Percentiles rank a stretch among this genome's conserved stretches.
Conservation (phyloP, 164 flowering plant species). For the Euptelea pleiosperma region DNA sequence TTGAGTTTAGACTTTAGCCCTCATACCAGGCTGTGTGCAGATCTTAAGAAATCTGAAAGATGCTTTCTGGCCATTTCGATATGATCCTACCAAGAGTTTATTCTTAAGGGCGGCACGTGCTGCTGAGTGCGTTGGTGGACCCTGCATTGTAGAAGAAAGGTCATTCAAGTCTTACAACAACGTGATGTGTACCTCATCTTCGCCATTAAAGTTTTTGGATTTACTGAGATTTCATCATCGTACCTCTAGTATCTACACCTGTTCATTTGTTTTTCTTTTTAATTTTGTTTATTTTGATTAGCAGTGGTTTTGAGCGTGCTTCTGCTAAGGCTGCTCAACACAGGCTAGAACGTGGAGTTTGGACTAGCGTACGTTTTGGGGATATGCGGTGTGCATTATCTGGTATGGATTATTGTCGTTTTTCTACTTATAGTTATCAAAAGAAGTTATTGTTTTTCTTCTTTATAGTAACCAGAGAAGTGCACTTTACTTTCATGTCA, state of each 20-base stretch:
- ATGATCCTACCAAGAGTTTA: slow-evolving; percentile 47
- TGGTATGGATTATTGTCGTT: slow-evolving; percentile 32
- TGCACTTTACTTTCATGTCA: no score
- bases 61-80: slow-evolving; percentile 85
- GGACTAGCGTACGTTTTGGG: slow-evolving; percentile 78
- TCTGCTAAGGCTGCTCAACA: slow-evolving; percentile 88
- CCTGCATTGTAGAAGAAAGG: slow-evolving; percentile 42
- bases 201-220: not conserved
- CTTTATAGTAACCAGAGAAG: no score
- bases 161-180: slow-evolving; percentile 18
- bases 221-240: not conserved
- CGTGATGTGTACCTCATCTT: slow-evolving; percentile 5
- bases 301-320: slow-evolving; percentile 73
- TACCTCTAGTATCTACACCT: not conserved
- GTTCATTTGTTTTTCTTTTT: not conserved
- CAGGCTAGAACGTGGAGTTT: slow-evolving; percentile 80
- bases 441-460: no score
- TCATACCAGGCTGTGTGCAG: slow-evolving; percentile 32
- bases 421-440: no score
- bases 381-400: slow-evolving; percentile 87
- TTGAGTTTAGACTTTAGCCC: not conserved
- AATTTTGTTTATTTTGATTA: slow-evolving; percentile 2
- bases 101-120: slow-evolving; percentile 77
- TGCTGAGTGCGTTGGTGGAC: slow-evolving; percentile 51
- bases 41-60: slow-evolving; percentile 61